A percentile compares a stretch with the other conserved stretches of the same genome.
Evolutionary conservation across 306 rosid genomes (phyloP).

Genomic region (Trichosanthes truncata): DNA sequence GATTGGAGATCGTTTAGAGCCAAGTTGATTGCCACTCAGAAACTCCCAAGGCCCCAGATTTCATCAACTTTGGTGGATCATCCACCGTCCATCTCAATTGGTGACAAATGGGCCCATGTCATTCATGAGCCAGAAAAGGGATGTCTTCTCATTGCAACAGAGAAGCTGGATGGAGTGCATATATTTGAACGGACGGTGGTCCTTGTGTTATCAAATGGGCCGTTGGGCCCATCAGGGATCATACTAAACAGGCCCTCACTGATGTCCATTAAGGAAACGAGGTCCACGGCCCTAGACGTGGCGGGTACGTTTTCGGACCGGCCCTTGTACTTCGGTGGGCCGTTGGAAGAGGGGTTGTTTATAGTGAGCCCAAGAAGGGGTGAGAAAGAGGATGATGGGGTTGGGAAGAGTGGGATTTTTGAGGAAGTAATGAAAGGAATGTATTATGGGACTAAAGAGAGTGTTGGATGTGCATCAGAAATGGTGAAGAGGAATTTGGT

Average conservation of each 20-base stretch:
- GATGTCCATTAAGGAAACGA: slow-evolving; percentile 78
- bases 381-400: slow-evolving; percentile 14
- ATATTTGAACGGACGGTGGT: slow-evolving; percentile 71
- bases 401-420: slow-evolving; percentile 60
- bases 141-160: slow-evolving; percentile 68
- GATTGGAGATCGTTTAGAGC: slow-evolving; percentile 96
- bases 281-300: slow-evolving; percentile 53
- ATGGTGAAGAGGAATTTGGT: slow-evolving; percentile 70
- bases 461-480: slow-evolving; percentile 73
- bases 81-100: slow-evolving; percentile 33
- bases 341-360: slow-evolving; percentile 62
- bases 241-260: slow-evolving; percentile 73
- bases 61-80: slow-evolving; percentile 23
- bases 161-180: slow-evolving; percentile 82
- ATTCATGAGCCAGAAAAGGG: slow-evolving; percentile 86
- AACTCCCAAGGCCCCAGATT: slow-evolving; percentile 13
- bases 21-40: slow-evolving; percentile 54
- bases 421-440: slow-evolving; percentile 79
- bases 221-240: slow-evolving; percentile 66
- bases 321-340: slow-evolving; percentile 89
- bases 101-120: slow-evolving; percentile 79
- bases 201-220: slow-evolving; percentile 55
- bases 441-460: slow-evolving; percentile 68
- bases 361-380: slow-evolving; percentile 45
- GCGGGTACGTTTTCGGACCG: slow-evolving; percentile 50